A percentile compares a stretch with the other conserved stretches of the same genome.
These are phyloP conservation scores for Arbutus unedo DNA, from an alignment of 148 eudicot genomes.

Conservation along the genomic window DNA sequence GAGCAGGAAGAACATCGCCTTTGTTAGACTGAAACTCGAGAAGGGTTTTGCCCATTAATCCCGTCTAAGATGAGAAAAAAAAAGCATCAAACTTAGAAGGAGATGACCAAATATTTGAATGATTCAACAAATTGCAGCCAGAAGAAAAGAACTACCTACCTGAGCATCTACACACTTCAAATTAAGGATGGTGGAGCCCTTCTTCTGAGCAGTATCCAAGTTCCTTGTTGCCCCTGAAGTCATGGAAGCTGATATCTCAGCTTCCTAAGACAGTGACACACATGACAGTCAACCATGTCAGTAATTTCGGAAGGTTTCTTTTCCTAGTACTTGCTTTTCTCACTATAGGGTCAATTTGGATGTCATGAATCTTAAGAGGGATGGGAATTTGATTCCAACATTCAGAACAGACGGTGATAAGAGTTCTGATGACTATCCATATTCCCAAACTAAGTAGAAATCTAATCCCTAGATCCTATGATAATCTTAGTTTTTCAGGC, in stretches of 20 bases:
- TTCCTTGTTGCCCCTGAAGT: slow-evolving; percentile 67
- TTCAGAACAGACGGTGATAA: background rate
- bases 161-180: slow-evolving; percentile 95
- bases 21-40: slow-evolving; percentile 89
- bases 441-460: background rate
- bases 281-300: slow-evolving; percentile 9
- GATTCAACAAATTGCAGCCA: background rate
- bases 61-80: slow-evolving; percentile 42
- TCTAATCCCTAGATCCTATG: background rate
- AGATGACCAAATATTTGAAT: background rate
- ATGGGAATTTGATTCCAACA: background rate
- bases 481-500: background rate
- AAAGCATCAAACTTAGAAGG: background rate
- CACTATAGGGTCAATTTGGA: background rate
- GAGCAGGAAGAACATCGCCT: slow-evolving; percentile 95
- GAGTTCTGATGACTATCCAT: background rate
- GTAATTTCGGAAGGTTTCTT: background rate
- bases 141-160: slow-evolving; percentile 29
- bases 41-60: slow-evolving; percentile 87
- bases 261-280: slow-evolving; percentile 53
- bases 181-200: slow-evolving; percentile 80
- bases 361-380: background rate
- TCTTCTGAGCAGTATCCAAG: slow-evolving; percentile 71
- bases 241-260: slow-evolving; percentile 80
- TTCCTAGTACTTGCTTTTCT: background rate